phyloP scores from a whole-genome alignment of 768 basidiomycete genomes.

The Boletales sp. region DNA sequence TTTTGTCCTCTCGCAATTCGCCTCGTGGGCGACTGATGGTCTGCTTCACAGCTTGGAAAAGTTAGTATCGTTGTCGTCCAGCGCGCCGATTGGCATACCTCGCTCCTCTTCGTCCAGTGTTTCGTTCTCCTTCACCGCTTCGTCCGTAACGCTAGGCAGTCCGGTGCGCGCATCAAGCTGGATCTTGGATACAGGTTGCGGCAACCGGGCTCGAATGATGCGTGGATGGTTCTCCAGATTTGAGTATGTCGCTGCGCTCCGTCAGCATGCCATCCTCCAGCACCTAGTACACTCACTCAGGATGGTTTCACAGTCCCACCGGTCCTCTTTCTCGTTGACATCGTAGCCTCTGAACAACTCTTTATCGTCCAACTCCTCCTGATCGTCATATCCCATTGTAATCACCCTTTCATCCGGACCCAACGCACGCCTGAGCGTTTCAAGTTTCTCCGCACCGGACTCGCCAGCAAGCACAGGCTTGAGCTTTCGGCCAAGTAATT shows the following conservation, averaged over 20 bases:
- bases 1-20: slow-evolving; percentile 76
- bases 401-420: slow-evolving; percentile 59
- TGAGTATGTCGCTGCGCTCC: slow-evolving; percentile 80
- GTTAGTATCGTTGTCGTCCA: slow-evolving; percentile 1
- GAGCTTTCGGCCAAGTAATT: slow-evolving; percentile 85
- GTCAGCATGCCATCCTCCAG: slow-evolving; percentile 5
- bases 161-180: slow-evolving; percentile 73
- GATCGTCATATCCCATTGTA: slow-evolving; percentile 43
- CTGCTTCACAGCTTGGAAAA: slow-evolving; percentile 20
- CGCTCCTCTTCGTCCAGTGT: slow-evolving; percentile 13
- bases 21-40: slow-evolving; percentile 69
- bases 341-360: slow-evolving; percentile 39
- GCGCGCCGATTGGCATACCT: slow-evolving; percentile 20
- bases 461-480: slow-evolving; percentile 71
- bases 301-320: slow-evolving; percentile 97
- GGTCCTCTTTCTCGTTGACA: slow-evolving; percentile 54
- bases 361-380: slow-evolving; percentile 42
- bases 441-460: slow-evolving; percentile 73
- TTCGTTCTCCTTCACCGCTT: slow-evolving; percentile 12
- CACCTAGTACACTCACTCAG: slow-evolving; percentile 56
- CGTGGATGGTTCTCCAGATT: slow-evolving; percentile 97
- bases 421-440: slow-evolving; percentile 72
- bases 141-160: slow-evolving; percentile 51
- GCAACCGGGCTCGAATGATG: slow-evolving; percentile 67
- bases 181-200: slow-evolving; percentile 58